Base-by-base conservation (phyloP, 1,284 basidiomycete genomes). In the Leccinum pachyderme region DNA sequence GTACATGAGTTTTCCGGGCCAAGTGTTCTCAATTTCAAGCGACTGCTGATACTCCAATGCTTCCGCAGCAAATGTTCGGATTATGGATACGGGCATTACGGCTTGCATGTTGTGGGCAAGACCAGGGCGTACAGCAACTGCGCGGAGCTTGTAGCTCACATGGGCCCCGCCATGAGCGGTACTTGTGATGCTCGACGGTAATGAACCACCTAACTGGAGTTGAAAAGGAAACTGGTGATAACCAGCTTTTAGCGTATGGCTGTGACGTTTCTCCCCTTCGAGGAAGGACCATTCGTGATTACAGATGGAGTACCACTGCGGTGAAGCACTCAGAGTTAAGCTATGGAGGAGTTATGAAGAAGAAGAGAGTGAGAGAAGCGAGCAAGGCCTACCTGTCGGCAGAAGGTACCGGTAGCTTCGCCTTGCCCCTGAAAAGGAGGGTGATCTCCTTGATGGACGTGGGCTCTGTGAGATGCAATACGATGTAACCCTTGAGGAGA, bases 1-100 rank as follows among this genome's bases (percentile, higher is more conserved):
- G 73, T 95, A 95, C 90, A 94, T 94, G 70, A 95, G 76, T 75
- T 96, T 98, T 39, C 90, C 89, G 0, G 95, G 94, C 95, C 95
- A 98, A 12, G 93, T 95, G 72, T 95, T 96, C 72, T 96, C 93
- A 59, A 91, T 88, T 72, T 98, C 95, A 56, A 96, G 81, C 2
- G 93, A 94, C 71, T 97, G 94, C 67, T 93, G 94, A 76, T 93
- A 97, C 72, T 97, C 95, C 63, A 96, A 82, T 1, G 94, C 89
- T 61, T 95, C 93, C 3, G 83, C 72, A 5, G 84, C 79, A 64
- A 93, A 89, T 3, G 87, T 84, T 54, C 93, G 84, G 48, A 89
- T 65, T 59, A 97, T 76, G 57, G 78, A 75, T 54, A 97, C 81
- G 11, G 84, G 81, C 47, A 77, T 73, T 48, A 78, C 73, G 2